phyloP scores from a whole-genome alignment of 2,329 filamentous ascomycete species.

The Hypoxylon sp. region DNA sequence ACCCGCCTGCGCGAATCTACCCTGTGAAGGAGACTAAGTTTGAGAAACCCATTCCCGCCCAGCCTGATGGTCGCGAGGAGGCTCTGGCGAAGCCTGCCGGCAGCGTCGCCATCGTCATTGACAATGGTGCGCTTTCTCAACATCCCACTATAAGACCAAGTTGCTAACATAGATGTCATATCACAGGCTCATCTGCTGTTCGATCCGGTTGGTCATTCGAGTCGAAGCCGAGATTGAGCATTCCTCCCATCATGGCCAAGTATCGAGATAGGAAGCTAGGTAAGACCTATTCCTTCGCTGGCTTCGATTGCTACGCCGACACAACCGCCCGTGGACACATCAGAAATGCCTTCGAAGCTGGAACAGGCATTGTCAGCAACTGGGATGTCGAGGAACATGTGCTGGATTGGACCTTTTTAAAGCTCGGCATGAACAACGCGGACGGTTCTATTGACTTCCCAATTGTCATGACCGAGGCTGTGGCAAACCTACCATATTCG shows the following conservation, averaged over 20 bases:
- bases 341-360: conserved; percentile 90
- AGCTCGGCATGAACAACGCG: conserved; percentile 85
- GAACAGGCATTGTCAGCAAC: conserved; percentile 92
- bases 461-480: conserved; percentile 94
- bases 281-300: conserved; percentile 92
- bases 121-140: conserved; percentile 79
- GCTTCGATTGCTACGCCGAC: conserved; percentile 93
- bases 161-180: conserved; percentile 32
- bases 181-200: conserved; percentile 83
- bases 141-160: conserved; percentile 2
- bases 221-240: conserved; percentile 79
- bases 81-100: conserved; percentile 71
- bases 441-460: conserved; percentile 85
- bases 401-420: conserved; percentile 94
- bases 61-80: conserved; percentile 78
- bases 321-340: conserved; percentile 93
- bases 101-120: conserved; percentile 89
- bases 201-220: conserved; percentile 98
- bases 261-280: conserved; percentile 95
- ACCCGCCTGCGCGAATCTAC: conserved; percentile 70
- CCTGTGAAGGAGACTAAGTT: conserved; percentile 74
- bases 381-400: conserved; percentile 98
- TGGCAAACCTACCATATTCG: conserved; percentile 91
- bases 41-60: conserved; percentile 67
- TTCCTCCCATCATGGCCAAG: conserved; percentile 93